phyloP scores from a whole-genome alignment of 1,139 yeast genomes.

The Barnettozyma hawaiiensis region DNA sequence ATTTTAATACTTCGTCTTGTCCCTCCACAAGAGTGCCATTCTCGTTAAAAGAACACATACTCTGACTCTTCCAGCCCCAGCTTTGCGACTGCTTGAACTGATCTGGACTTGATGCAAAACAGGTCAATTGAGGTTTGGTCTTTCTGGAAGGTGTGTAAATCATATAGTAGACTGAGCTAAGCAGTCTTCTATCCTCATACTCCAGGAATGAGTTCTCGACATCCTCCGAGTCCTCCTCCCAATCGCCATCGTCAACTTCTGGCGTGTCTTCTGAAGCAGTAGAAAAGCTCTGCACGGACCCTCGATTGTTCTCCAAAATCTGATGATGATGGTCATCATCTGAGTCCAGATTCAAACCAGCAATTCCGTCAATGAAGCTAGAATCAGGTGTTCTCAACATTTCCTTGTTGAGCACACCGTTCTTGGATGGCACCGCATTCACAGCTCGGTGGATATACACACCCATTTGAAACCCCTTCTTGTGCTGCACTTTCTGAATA shows the following conservation, averaged over 20 bases:
- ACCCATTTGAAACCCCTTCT: slow-evolving; percentile 43
- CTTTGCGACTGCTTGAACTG: slow-evolving; percentile 45
- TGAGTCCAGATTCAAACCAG: neutral
- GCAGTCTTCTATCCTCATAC: slow-evolving; percentile 40
- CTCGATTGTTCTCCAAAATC: neutral
- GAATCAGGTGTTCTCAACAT: slow-evolving; percentile 18
- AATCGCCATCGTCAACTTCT: slow-evolving; percentile 11
- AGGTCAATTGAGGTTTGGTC: slow-evolving; percentile 39
- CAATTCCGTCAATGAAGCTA: neutral
- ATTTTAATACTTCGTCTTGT: slow-evolving; percentile 38
- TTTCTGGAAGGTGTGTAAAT: slow-evolving; percentile 47
- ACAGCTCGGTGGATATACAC: slow-evolving; percentile 47
- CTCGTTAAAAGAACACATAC: slow-evolving; percentile 42
- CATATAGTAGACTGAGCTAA: slow-evolving; percentile 43
- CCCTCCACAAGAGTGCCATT: slow-evolving; percentile 38
- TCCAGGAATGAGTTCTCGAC: slow-evolving; percentile 26
- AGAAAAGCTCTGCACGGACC: slow-evolving; percentile 5
- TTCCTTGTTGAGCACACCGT: slow-evolving; percentile 34
- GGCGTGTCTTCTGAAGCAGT: slow-evolving; percentile 12
- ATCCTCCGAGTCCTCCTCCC: slow-evolving; percentile 9
- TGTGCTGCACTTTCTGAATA: slow-evolving; percentile 39
- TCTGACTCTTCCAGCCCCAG: slow-evolving; percentile 53
- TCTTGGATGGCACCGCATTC: slow-evolving; percentile 30
- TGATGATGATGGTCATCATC: too few relatives aligned
- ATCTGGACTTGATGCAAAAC: slow-evolving; percentile 47